Percentiles rank a stretch among this genome's conserved stretches.
phyloP scores from a whole-genome alignment of 2,329 filamentous ascomycete genomes.

The Lachnellula occidentalis region DNA sequence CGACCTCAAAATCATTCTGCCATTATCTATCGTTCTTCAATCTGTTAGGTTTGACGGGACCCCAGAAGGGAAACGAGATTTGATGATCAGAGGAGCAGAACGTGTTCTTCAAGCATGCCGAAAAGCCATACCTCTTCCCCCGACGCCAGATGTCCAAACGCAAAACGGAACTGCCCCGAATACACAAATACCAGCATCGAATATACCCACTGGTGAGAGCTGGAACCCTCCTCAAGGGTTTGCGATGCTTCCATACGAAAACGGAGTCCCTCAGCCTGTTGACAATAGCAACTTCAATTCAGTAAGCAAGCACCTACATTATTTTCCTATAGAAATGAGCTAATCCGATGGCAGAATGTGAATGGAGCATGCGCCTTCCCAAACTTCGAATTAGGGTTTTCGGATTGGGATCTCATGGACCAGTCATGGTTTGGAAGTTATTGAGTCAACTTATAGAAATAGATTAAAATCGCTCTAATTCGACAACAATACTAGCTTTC shows the following conservation, averaged over 20 bases:
- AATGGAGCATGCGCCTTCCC: background rate
- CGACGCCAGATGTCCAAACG: background rate
- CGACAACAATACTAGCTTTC: background rate
- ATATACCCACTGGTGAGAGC: background rate
- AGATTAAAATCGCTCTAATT: background rate
- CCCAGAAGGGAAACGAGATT: conserved; percentile 20
- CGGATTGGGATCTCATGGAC: conserved; percentile 5
- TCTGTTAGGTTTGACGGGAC: conserved; percentile 28
- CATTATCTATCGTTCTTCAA: conserved; percentile 29
- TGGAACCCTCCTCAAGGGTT: background rate
- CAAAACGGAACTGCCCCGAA: background rate
- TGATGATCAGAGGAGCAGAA: conserved; percentile 27
- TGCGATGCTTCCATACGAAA: background rate
- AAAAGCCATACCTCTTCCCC: conserved; percentile 7
- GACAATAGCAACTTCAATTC: background rate
- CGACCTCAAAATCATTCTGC: conserved; percentile 30
- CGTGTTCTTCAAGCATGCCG: conserved; percentile 25
- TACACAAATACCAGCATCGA: background rate
- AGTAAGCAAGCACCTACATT: background rate
- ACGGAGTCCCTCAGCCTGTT: background rate
- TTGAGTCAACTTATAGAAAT: background rate
- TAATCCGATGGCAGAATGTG: background rate
- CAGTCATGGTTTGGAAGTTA: conserved; percentile 1
- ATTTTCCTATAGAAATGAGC: background rate
- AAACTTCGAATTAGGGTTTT: conserved; percentile 8